Evolutionary conservation across 2,329 filamentous ascomycete species (phyloP), one percentile per base, ranked within the genome.

Genomic region (Apiospora phragmitis): DNA sequence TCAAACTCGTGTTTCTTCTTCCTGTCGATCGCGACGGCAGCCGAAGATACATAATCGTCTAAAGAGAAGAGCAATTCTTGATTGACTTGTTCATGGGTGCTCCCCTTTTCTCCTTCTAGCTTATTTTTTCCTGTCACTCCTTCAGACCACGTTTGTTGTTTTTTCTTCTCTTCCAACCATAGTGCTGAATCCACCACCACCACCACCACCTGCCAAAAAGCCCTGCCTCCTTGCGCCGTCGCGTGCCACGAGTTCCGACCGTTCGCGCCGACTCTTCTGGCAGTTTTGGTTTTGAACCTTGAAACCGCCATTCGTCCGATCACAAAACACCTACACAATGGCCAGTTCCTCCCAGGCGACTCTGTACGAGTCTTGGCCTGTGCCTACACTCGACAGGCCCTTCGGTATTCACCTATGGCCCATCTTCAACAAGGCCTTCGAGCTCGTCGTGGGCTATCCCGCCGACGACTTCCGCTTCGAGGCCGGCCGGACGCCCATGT

Each of bases 331-430:
- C 29, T 21, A 59, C 21, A 49, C 67, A 49, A 68, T 68, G 67
- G 67, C 67, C 65, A 73, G 75, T 67, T 67, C 75, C 21, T 70
- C 74, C 73, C 80, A 84, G 70, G 79, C 84, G 71, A 82, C 83
- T 73, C 84, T 88, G 74, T 86, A 83, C 83, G 85, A 88, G 79
- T 83, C 87, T 76, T 78, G 91, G 73, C 87, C 93, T 80, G 81
- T 90, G 75, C 95, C 95, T 70, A 94, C 94, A 73, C 87, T 98
- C 83, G 95, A 98, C 81, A 91, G 93, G 74, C 95, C 95, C 43
- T 98, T 98, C 79, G 96, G 95, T 81, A 86, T 98, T 76, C 88
- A 93, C 74, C 85, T 98, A 82, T 98, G 96, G 96, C 94, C 95
- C 77, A 90, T 97, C 83, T 98, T 98, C 89, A 93, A 92, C 85